These are phyloP conservation scores for Fistulinella prunicolor DNA, from an alignment of 768 basidiomycete genomes.

Conservation along the genomic window DNA sequence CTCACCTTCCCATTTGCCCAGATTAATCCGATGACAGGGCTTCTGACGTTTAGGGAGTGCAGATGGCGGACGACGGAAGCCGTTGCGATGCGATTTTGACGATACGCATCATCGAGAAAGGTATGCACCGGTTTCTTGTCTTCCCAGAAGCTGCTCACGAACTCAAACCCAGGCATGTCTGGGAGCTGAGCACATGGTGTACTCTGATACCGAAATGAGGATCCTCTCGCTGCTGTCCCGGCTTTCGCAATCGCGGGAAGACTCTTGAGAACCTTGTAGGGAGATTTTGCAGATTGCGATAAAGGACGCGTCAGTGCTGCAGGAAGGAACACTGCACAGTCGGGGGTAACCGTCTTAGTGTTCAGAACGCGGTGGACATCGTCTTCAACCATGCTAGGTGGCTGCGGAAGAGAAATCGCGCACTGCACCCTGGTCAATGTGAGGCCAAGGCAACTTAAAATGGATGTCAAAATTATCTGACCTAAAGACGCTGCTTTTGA, in stretches of 20 bases:
- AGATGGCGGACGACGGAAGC: constrained; percentile 49
- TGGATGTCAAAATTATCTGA: constrained; percentile 19
- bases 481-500: constrained; percentile 43
- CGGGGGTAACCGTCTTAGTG: constrained; percentile 47
- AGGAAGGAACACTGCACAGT: constrained; percentile 48
- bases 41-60: constrained; percentile 42
- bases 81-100: constrained; percentile 58
- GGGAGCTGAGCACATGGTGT: constrained; percentile 49
- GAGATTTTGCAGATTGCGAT: constrained; percentile 43
- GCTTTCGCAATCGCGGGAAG: constrained; percentile 35
- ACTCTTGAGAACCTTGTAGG: constrained; percentile 46
- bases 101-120: constrained; percentile 50
- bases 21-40: constrained; percentile 52
- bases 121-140: constrained; percentile 56
- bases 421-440: constrained; percentile 42
- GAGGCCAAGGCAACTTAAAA: constrained; percentile 2
- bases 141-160: constrained; percentile 54
- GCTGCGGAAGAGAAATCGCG: constrained; percentile 47
- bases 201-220: constrained; percentile 51
- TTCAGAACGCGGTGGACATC: constrained; percentile 39
- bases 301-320: constrained; percentile 36
- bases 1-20: constrained; percentile 52
- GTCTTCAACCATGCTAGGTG: constrained; percentile 28
- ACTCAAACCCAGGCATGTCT: constrained; percentile 47
- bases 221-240: constrained; percentile 38